phyloP scores from a whole-genome alignment of 208 protist species.

The Leishmania turanica region DNA sequence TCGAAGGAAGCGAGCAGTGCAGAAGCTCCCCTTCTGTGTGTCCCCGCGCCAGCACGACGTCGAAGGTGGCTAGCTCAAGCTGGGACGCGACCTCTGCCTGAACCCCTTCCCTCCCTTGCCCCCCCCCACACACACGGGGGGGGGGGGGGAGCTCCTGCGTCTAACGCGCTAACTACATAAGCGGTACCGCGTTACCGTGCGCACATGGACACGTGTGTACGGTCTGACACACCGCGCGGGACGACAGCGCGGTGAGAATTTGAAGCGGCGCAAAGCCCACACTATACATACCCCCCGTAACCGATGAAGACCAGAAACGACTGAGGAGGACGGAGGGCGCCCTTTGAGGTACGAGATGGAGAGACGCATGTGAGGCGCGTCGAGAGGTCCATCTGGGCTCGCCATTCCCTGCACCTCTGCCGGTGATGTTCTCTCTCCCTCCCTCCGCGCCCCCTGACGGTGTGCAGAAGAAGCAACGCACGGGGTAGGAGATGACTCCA shows the following conservation, averaged over 20 bases:
- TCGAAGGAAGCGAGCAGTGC: neutral
- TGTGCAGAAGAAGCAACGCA: neutral
- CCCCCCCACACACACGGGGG: too few species aligned
- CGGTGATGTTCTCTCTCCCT: neutral
- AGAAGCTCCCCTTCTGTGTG: neutral
- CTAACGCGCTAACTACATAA: neutral
- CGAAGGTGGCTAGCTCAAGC: neutral
- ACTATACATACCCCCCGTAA: neutral
- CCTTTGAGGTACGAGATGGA: neutral
- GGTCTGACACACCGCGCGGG: neutral
- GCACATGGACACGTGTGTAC: neutral
- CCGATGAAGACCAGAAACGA: neutral
- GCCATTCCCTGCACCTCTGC: neutral
- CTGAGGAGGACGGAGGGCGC: neutral
- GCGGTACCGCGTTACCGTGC: neutral
- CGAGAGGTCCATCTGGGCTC: neutral
- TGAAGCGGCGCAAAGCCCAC: neutral
- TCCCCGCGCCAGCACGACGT: too few species aligned
- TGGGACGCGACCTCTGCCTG: neutral
- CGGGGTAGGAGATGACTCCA: neutral
- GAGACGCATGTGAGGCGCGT: neutral
- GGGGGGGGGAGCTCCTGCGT: neutral
- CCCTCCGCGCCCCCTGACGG: neutral
- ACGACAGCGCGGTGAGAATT: neutral
- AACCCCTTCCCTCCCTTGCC: neutral